phyloP scores from a whole-genome alignment of 441 rosid genomes.

The Eruca vesicaria region DNA sequence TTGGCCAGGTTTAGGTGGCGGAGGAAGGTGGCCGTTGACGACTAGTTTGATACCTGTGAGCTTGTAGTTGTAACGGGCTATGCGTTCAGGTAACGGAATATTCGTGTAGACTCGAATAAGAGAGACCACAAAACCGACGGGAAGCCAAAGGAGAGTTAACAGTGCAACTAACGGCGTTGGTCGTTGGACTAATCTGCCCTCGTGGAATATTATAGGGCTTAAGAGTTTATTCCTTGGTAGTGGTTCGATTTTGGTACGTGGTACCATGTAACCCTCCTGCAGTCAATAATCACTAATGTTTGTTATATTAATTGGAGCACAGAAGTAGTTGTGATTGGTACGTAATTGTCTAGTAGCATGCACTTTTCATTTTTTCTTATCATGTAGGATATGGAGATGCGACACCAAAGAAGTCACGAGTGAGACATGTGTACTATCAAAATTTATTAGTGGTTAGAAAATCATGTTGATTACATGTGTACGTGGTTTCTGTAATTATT shows the following conservation, averaged over 20 bases:
- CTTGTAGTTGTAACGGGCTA: slow-evolving; percentile 74
- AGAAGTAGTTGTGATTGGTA: slow-evolving; percentile 10
- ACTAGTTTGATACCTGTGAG: slow-evolving; percentile 65
- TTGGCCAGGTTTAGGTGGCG: slow-evolving; percentile 65
- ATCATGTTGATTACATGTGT: not conserved
- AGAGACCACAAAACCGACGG: slow-evolving; percentile 69
- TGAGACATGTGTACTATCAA: slow-evolving; percentile 10
- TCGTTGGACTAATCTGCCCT: slow-evolving; percentile 82
- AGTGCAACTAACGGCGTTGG: slow-evolving; percentile 81
- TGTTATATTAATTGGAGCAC: slow-evolving; percentile 16
- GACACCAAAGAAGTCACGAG: slow-evolving; percentile 16
- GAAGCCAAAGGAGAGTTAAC: slow-evolving; percentile 82
- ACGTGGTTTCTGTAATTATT: not conserved
- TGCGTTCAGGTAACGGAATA: slow-evolving; percentile 78
- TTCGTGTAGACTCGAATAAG: slow-evolving; percentile 74
- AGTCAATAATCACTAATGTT: not conserved
- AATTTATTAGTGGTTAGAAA: not conserved
- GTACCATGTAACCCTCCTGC: slow-evolving; percentile 93
- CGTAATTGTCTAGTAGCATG: slow-evolving; percentile 17
- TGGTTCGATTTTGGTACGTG: slow-evolving; percentile 64
- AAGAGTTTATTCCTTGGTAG: slow-evolving; percentile 73
- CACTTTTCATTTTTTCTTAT: slow-evolving; percentile 2
- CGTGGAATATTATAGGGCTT: slow-evolving; percentile 85
- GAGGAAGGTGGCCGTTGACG: slow-evolving; percentile 84
- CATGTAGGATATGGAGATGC: slow-evolving; percentile 4